These are phyloP conservation scores for Hypoxylon sp. DNA, from an alignment of 2,329 filamentous ascomycete species.

Conservation along the genomic window DNA sequence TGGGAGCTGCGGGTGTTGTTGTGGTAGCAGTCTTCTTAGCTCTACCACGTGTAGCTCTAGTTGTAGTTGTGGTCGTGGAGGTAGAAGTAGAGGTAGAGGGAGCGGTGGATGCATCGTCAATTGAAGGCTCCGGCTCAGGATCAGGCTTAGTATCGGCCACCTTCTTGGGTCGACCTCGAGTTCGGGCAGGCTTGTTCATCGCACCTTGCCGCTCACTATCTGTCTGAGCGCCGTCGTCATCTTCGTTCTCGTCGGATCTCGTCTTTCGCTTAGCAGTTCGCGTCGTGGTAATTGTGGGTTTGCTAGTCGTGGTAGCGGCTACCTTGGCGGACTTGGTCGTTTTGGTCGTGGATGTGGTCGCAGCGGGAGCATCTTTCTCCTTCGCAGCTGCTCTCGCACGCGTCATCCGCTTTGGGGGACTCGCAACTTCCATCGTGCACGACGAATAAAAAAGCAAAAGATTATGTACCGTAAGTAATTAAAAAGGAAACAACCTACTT, in stretches of 20 bases:
- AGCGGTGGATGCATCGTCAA: conserved; percentile 42
- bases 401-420: conserved; percentile 72
- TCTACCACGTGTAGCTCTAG: conserved; percentile 61
- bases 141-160: conserved; percentile 48
- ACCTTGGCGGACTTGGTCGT: conserved; percentile 55
- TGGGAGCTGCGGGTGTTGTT: conserved; percentile 47
- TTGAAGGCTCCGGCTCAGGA: conserved; percentile 52
- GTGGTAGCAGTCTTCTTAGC: conserved; percentile 59
- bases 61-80: conserved; percentile 7
- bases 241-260: conserved; percentile 66
- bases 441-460: conserved; percentile 16
- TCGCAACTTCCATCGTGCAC: conserved; percentile 65
- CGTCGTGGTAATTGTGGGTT: conserved; percentile 48
- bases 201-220: conserved; percentile 50
- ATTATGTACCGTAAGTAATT: neutral
- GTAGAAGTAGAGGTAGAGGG: conserved; percentile 41
- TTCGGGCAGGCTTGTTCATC: conserved; percentile 56
- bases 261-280: conserved; percentile 66
- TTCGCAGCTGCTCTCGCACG: conserved; percentile 64
- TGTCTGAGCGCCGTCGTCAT: conserved; percentile 60
- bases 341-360: conserved; percentile 62
- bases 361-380: conserved; percentile 54
- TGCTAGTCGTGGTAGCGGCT: conserved; percentile 50
- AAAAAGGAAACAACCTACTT: conserved; percentile 35
- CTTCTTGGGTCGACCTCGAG: conserved; percentile 66